Base-by-base conservation (phyloP, 2,329 filamentous ascomycete species). In the Pezicula radicicola region DNA sequence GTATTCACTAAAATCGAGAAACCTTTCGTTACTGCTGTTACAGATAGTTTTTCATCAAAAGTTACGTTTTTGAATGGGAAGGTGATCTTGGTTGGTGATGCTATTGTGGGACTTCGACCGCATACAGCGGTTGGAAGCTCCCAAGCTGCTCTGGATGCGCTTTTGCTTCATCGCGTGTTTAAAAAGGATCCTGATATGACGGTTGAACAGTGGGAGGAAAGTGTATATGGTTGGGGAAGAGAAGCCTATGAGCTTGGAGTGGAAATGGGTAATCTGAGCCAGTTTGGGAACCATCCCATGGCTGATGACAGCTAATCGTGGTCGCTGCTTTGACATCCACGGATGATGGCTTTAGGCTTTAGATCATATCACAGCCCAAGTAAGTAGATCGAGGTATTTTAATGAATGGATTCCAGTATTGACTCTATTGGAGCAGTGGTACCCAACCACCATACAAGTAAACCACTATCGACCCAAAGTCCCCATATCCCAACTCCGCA, bases 121-220 rank as follows among this genome's bases (percentile, higher is more conserved):
- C 73, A 75, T 52, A 72, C 70, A 1, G 71, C 71, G 6, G 68
- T 68, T 8, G 71, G 70, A 10, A 73, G 72, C 3, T 68, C 66
- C 12, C 72, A 76, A 58, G 64, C 60, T 3, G 64, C 65, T 8
- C 58, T 62, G 48, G 55, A 68, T 55, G 61, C 61, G 1, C 16
- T 54, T 9, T 35, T 55, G 16, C 25, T 55, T 15, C 25, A 43
- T 30, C 47, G 46, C 5, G 50, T 60, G n/a, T 62, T 64, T 47
- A 48, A 42, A 12, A 28, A 48, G 45, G 50, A 30, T 12, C 55
- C 54, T 3, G 47, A 56, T n/a, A 54, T 61, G 1, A 39, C 19
- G 4, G 5, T 50, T 4, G 28, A 43, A 2, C 30, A 57, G 4
- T 49, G 52, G 53, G 27, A 51, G 16, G 47, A 49, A 6, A 40